phyloP scores from a whole-genome alignment of 495 filamentous ascomycete genomes.

The Hyphodiscus hymeniophilus region DNA sequence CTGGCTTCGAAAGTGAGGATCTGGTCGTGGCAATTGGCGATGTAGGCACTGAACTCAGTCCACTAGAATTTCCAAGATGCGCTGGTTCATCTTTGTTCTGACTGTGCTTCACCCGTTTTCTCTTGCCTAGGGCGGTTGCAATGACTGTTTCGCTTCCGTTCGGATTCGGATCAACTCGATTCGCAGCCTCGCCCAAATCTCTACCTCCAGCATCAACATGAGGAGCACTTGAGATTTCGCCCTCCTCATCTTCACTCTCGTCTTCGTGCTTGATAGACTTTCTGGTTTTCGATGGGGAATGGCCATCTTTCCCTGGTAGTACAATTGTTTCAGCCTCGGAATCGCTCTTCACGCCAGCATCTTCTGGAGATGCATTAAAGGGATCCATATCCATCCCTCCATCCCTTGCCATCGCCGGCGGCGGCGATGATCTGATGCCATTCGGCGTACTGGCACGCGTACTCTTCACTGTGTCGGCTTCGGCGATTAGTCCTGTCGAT shows the following conservation, averaged over 20 bases:
- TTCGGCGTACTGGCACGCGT: conserved; percentile 9
- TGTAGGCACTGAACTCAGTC: conserved; percentile 45
- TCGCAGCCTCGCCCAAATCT: conserved; percentile 6
- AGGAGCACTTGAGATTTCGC: conserved; percentile 22
- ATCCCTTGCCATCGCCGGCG: neutral
- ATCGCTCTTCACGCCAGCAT: conserved; percentile 44
- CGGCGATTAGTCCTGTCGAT: neutral
- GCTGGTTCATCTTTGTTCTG: conserved; percentile 21
- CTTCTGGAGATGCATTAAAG: conserved; percentile 19
- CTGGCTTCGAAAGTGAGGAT: conserved; percentile 28
- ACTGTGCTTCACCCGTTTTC: conserved; percentile 34
- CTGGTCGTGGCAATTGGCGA: conserved; percentile 32
- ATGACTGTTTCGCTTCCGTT: neutral
- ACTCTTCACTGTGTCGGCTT: conserved; percentile 10
- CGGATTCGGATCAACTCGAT: conserved; percentile 24
- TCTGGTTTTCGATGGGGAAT: conserved; percentile 58
- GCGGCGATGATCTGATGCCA: conserved; percentile 21
- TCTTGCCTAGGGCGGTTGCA: conserved; percentile 31
- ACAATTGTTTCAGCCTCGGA: conserved; percentile 80
- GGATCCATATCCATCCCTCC: conserved; percentile 18
- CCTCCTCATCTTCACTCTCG: conserved; percentile 43
- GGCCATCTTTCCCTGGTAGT: conserved; percentile 61
- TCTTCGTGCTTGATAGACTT: conserved; percentile 67
- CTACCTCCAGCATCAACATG: conserved; percentile 28
- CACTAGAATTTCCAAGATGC: conserved; percentile 33